Evolutionary conservation across 805 yeast species (phyloP), one percentile per base, ranked within the genome.

Genomic region (Metschnikowia matae): DNA sequence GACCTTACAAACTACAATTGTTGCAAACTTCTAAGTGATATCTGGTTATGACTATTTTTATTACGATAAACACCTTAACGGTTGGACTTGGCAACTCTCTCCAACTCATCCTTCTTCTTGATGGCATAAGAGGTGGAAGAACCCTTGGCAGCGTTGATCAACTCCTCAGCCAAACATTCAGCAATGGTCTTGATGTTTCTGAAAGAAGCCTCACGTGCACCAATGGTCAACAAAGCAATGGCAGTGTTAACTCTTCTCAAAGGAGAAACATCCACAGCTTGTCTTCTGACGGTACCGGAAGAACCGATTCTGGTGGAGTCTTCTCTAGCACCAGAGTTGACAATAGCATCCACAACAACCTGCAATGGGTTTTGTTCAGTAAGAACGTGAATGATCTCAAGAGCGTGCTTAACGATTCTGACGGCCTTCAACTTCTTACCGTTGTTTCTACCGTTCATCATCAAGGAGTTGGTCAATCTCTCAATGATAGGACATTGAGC

Each of bases 381-480:
- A 74, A 95, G 85, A 65, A 94, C 91, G 84, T 85, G 75, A 79
- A 94, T 85, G 84, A 94, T 94, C 80, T 94, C 99, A 74, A 94
- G 82, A 68, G 99, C 92, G 85, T 94, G 99, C 85, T 95, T 89
- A 78, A 94, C 90, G 77, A 94, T 94, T 87, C 98, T 91, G 68
- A 94, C 98, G 69, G 99, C 99, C 88, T 92, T 91, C 79, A 95
- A 89, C 84, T 94, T 94, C 87, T 94, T 94, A 86, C 99, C 99
- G 87, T 95, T 94, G 95, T 94, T 94, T 85, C 98, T 92, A 84
- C 99, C 99, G 87, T 94, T 91, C 99, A 94, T 94, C 99, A 94
- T 94, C 75, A 94, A 84, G 62, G 99, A 87, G 92, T 94, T 92
- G 80, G 98, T 92, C 78, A 94, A 84, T 85, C 99, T 92, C 87